Evolutionary conservation across 169 alveolate species (phyloP).

Genomic region (Perkinsus olseni): DNA sequence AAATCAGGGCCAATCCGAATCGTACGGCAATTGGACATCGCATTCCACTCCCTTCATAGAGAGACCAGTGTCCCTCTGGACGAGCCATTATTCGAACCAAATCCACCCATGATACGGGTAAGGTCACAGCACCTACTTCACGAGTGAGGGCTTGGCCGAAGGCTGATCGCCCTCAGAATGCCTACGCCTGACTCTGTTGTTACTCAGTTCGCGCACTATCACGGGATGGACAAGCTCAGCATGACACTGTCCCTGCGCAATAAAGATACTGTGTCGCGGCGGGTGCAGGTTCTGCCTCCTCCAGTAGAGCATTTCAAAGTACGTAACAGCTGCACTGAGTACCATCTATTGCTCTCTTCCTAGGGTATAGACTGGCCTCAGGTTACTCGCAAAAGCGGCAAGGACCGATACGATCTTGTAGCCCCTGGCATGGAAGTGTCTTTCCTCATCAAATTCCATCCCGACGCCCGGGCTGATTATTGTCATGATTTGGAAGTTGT

Average conservation of each 20-base stretch:
- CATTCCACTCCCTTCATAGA: constrained; percentile 56
- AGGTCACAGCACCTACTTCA: not conserved
- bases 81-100: constrained; percentile 74
- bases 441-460: constrained; percentile 65
- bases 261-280: constrained; percentile 69
- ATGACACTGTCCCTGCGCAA: constrained; percentile 50
- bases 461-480: constrained; percentile 77
- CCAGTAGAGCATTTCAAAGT: not conserved
- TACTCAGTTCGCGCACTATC: not conserved
- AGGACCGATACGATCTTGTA: constrained; percentile 30
- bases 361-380: not conserved
- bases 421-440: constrained; percentile 84
- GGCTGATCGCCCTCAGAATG: too few relatives aligned
- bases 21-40: constrained; percentile 62
- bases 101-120: constrained; percentile 65
- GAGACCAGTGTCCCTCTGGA: constrained; percentile 67
- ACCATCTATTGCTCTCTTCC: not conserved
- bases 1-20: constrained; percentile 15
- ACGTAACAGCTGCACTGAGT: not conserved
- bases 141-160: too few relatives aligned
- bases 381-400: not conserved
- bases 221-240: constrained; percentile 32
- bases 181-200: not conserved
- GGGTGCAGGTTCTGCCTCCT: constrained; percentile 62
- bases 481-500: constrained; percentile 75